Base-by-base conservation (phyloP, 352 stramenopile species). In the Pythium guiyangense region DNA sequence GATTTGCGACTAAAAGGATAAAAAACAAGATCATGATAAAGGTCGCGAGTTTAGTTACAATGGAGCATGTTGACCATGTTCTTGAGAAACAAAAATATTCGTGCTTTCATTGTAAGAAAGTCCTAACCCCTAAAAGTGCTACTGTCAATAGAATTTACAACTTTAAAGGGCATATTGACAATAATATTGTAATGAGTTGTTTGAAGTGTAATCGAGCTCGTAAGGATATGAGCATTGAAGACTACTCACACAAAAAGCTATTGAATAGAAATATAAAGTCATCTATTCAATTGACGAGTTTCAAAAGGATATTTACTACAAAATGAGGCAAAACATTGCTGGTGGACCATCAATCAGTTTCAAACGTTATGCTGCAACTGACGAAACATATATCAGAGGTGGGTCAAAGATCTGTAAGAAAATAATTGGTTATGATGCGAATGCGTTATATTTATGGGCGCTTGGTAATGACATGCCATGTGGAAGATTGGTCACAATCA, bases 381-480 rank as follows among this genome's bases (percentile, higher is more conserved):
- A 54, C 35, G 54, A 65, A 34, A 66, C 49, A 1, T 39, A 26
- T 0, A 72, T 66, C 54, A 35, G 52, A 10, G 42, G n/a, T n/a
- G n/a, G 37, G 37, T 47, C 26, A 6, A 72, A 72, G 34, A 6
- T 66, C 0, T 49, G 42, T 42, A 62, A 69, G 50, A 69, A 67
- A 22, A 45, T 72, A 6, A 69, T 69, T 27, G 61, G 65, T 1
- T 66, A 64, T 18, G 61, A 67, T n/a, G n/a, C n/a, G n/a, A n/a
- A n/a, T n/a, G n/a, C n/a, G n/a, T n/a, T n/a, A n/a, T n/a, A n/a
- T n/a, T 60, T 79, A 0, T 75, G 60, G 64, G 54, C 49, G 31
- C 44, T 73, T n/a, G 58, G 59, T 39, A 63, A 64, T 58, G 43
- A 65, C 0, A 75, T 79, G 67, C 70, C 64, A 12, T 79, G 64